Evolutionary conservation across 208 protist genomes (phyloP).

Genomic region (Acanthamoeba comandoni): DNA sequence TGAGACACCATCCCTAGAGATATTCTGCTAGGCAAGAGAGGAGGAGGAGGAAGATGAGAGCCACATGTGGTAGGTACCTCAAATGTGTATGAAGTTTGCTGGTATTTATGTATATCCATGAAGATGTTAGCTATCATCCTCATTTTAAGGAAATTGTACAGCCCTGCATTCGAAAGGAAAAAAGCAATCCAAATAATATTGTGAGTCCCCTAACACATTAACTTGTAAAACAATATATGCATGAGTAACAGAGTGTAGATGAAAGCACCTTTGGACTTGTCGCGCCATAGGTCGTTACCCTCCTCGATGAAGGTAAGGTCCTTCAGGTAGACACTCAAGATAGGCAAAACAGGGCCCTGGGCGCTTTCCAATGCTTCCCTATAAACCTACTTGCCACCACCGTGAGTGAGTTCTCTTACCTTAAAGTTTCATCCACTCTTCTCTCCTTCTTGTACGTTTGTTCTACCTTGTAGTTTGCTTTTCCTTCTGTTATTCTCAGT

Average conservation of each 20-base stretch:
- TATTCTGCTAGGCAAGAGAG: too few relatives aligned
- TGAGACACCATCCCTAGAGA: too few relatives aligned
- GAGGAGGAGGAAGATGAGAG: too few relatives aligned
- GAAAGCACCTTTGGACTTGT: conserved; percentile 7
- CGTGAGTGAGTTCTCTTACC: too few relatives aligned
- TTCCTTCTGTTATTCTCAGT: neutral
- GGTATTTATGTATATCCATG: neutral
- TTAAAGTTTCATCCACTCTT: too few relatives aligned
- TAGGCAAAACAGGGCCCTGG: neutral
- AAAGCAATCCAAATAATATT: too few relatives aligned
- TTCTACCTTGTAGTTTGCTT: neutral
- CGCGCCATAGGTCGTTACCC: neutral
- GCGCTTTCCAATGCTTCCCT: too few relatives aligned
- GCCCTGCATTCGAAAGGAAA: neutral
- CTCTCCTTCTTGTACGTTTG: neutral
- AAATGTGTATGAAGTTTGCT: neutral
- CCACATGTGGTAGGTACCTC: too few relatives aligned
- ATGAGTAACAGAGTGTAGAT: too few relatives aligned
- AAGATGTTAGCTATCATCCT: neutral
- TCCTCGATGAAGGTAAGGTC: conserved; percentile 10
- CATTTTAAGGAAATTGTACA: neutral
- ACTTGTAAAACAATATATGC: too few relatives aligned
- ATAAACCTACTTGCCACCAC: too few relatives aligned
- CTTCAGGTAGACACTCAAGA: conserved; percentile 4
- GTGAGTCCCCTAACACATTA: too few relatives aligned